A percentile compares a stretch with the other conserved stretches of the same genome.
Evolutionary conservation across 2,329 filamentous ascomycete genomes (phyloP).

Genomic region (Setomelanomma holmii): DNA sequence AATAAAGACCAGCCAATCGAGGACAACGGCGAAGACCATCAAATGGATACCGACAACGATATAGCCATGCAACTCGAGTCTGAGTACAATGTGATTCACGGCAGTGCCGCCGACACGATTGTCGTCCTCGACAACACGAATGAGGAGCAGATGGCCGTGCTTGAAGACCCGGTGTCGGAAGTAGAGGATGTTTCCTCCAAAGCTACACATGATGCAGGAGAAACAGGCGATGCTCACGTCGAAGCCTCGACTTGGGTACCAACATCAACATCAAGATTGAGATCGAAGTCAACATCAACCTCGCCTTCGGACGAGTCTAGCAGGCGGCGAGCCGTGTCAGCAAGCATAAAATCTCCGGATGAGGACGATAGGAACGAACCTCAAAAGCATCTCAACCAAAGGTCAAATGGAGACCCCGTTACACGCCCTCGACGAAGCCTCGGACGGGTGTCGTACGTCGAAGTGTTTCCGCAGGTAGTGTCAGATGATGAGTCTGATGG

Average conservation of each 20-base stretch:
- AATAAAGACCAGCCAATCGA: neutral
- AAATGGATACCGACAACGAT: neutral
- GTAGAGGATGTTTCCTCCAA: too few relatives aligned
- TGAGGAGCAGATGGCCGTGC: neutral
- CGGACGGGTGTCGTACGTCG: slow-evolving; percentile 20
- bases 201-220: too few relatives aligned
- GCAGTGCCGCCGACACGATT: neutral
- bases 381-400: neutral
- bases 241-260: too few relatives aligned
- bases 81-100: neutral
- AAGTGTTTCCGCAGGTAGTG: slow-evolving; percentile 1
- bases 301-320: too few relatives aligned
- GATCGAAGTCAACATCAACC: too few relatives aligned
- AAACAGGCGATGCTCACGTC: too few relatives aligned
- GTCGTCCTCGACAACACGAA: neutral
- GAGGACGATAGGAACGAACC: neutral
- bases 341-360: too few relatives aligned
- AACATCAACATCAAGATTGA: neutral
- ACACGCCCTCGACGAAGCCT: slow-evolving; percentile 14
- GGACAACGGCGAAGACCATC: neutral
- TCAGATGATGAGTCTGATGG: slow-evolving; percentile 8
- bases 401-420: neutral
- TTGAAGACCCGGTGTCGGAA: neutral
- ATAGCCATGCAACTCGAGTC: neutral
- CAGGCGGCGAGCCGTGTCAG: too few relatives aligned